Base-by-base conservation (phyloP, 805 yeast genomes). In the Metschnikowia cubensis region DNA sequence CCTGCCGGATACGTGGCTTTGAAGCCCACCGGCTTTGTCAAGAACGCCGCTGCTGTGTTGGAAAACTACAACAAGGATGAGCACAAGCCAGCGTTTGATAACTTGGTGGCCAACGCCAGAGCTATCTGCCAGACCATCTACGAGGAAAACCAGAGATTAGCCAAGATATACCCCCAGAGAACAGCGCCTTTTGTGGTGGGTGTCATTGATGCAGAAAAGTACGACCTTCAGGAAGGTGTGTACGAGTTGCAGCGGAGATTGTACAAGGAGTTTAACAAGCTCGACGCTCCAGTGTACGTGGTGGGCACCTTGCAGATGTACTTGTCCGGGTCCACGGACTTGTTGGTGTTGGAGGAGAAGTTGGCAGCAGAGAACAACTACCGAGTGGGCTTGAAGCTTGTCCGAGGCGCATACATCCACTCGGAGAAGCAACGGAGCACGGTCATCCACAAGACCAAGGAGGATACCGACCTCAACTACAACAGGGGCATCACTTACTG, bases 301-400 rank as follows among this genome's bases (percentile, higher is more conserved):
- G 87, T 88, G 44, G 97, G 98, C 29, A 91, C 98, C 7, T 80
- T 92, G 68, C 98, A 91, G 73, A 83, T 92, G 89, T 91, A 91
- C 68, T 76, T 92, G 61, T 81, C 83, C 45, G 88, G 85, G 55
- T 83, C 95, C 0, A 65, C 83, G 2, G 75, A 75, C 18, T 76
- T 87, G 57, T 71, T 92, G 55, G 67, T 78, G 32, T 56, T 70
- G 36, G 97, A 91, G 65, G 79, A 81, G 56, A 68, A 75, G 56
- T 72, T 83, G 49, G 97, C 97, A 15, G 58, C 69, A 50, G 65
- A 76, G 49, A 76, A 79, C 47, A 66, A 69, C 48, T 91, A 91
- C 68, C 80, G 86, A 63, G 70, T 90, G 50, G 97, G 96, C 18
- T 74, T 90, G 74, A 91, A 91, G 69, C 77, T 91, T 49, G 98